phyloP scores from a whole-genome alignment of 2,329 filamentous ascomycete species.

The Botrytis fabae region DNA sequence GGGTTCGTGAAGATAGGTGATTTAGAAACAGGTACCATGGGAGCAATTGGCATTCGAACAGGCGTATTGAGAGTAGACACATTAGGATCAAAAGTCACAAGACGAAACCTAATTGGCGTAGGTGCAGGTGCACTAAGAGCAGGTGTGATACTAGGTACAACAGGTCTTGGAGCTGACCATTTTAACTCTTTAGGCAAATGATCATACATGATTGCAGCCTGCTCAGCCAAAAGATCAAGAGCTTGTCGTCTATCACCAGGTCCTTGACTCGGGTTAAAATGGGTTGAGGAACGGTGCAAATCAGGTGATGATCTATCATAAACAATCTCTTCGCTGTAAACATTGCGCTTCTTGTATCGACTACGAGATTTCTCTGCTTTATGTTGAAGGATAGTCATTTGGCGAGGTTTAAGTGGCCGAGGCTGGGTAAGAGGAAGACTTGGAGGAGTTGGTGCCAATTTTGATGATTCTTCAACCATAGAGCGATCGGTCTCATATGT shows the following conservation, averaged over 20 bases:
- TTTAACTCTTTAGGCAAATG: background rate
- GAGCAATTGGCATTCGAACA: background rate
- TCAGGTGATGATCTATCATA: background rate
- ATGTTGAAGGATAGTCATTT: background rate
- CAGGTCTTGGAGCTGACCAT: no score
- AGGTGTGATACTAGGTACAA: background rate
- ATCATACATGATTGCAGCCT: background rate
- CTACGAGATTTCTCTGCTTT: background rate
- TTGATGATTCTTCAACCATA: background rate
- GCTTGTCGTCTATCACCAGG: background rate
- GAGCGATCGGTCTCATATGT: background rate
- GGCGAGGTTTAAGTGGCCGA: constrained; percentile 3
- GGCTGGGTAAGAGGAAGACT: background rate
- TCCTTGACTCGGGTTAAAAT: background rate
- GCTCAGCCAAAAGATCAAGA: constrained; percentile 3
- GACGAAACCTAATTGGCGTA: background rate
- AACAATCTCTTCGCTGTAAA: background rate
- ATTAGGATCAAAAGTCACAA: background rate
- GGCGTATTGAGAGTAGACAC: background rate
- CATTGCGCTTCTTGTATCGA: background rate
- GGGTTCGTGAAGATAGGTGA: accelerated
- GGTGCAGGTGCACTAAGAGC: background rate
- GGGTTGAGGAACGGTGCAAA: background rate
- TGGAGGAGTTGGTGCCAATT: background rate
- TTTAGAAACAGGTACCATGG: background rate